Conservation (phyloP, 495 filamentous ascomycete genomes). For the Daldinia caldariorum region DNA sequence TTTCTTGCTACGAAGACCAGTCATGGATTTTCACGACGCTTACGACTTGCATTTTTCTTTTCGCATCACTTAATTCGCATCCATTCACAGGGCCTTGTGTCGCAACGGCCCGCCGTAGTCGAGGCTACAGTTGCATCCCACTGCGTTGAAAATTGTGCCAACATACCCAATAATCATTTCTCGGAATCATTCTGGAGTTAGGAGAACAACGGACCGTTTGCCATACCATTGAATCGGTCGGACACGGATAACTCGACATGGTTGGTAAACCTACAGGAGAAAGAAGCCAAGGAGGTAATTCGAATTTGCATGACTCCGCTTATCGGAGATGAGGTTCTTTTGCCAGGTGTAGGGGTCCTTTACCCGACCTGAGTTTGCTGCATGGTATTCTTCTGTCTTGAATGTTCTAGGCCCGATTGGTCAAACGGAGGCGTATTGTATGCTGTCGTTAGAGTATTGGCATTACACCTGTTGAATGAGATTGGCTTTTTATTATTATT, state of each 20-base stretch:
- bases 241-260: slow-evolving; percentile 20
- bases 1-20: slow-evolving; percentile 40
- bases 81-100: slow-evolving; percentile 24
- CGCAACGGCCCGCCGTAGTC: slow-evolving; percentile 18
- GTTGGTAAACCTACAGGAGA: slow-evolving; percentile 10
- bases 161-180: slow-evolving; percentile 34
- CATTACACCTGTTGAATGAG: slow-evolving; percentile 42
- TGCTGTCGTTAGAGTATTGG: slow-evolving; percentile 37
- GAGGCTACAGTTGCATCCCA: slow-evolving; percentile 30
- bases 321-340: slow-evolving; percentile 30
- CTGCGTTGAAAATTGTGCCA: slow-evolving; percentile 25
- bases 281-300: slow-evolving; percentile 26
- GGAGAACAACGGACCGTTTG: slow-evolving; percentile 30
- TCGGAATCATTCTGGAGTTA: slow-evolving; percentile 44
- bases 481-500: slow-evolving; percentile 30
- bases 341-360: slow-evolving; percentile 18
- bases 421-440: slow-evolving; percentile 32
- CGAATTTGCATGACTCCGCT: slow-evolving; percentile 23
- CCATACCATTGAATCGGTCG: slow-evolving; percentile 19
- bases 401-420: slow-evolving; percentile 39
- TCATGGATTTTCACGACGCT: slow-evolving; percentile 46
- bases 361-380: slow-evolving; percentile 27
- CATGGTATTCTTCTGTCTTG: slow-evolving; percentile 28
- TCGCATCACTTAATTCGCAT: slow-evolving; percentile 36
- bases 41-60: slow-evolving; percentile 44